Percentiles rank a stretch among this genome's conserved stretches.
Evolutionary conservation across 768 basidiomycete species (phyloP).

Genomic region (Porphyrellus cyaneotinctus): DNA sequence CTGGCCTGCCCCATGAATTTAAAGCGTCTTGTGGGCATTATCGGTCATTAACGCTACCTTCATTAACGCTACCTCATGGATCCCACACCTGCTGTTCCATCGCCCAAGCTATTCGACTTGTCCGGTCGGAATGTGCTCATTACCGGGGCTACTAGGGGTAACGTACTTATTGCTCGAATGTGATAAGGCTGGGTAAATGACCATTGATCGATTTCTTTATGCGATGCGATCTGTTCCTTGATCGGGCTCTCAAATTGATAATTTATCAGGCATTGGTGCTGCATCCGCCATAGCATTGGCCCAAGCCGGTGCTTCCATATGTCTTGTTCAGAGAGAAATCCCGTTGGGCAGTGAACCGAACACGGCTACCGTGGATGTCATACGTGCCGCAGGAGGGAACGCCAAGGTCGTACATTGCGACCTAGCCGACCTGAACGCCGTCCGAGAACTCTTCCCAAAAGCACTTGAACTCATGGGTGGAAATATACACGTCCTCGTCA

Average conservation of each 20-base stretch:
- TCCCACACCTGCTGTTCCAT: conserved; percentile 45
- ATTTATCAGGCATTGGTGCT: conserved; percentile 44
- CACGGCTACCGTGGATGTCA: conserved; percentile 33
- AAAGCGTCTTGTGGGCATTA: conserved; percentile 14
- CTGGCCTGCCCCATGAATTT: conserved; percentile 13
- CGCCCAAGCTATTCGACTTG: conserved; percentile 64
- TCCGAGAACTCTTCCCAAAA: conserved; percentile 45
- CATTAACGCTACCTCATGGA: conserved; percentile 40
- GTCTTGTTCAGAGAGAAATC: conserved; percentile 44
- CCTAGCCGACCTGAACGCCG: conserved; percentile 46
- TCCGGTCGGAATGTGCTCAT: conserved; percentile 66
- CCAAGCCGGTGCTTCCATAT: conserved; percentile 50
- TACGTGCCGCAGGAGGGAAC: conserved; percentile 33
- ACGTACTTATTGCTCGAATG: conserved; percentile 24
- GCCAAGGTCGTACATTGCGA: conserved; percentile 53
- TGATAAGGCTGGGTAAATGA: conserved; percentile 12
- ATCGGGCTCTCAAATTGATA: conserved; percentile 6
- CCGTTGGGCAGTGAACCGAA: conserved; percentile 34
- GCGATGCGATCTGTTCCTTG: conserved; percentile 8
- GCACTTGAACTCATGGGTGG: conserved; percentile 50
- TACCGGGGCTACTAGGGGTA: conserved; percentile 78
- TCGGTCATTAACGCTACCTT: conserved; percentile 3
- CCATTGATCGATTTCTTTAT: conserved; percentile 10
- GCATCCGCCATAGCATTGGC: conserved; percentile 54
- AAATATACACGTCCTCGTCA: conserved; percentile 60